Conservation (phyloP, 2,329 filamentous ascomycete genomes). For the Nothopassalora personata region DNA sequence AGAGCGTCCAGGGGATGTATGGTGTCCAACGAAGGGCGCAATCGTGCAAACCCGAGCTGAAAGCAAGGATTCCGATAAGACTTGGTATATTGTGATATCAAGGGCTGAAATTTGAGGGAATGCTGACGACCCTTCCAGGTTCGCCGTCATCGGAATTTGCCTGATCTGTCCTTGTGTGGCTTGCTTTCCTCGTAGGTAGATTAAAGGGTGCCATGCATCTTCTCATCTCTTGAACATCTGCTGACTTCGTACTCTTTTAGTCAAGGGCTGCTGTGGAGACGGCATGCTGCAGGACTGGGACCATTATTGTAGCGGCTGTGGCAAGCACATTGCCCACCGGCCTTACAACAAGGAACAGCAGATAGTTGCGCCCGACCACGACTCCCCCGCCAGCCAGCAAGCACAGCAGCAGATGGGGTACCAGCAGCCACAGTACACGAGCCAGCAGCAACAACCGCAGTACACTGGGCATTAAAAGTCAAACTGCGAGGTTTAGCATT, state of each 20-base stretch:
- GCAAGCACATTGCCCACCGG: constrained; percentile 12
- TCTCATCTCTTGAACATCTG: too few relatives aligned
- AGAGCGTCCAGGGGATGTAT: constrained; percentile 7
- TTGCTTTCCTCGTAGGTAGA: neutral
- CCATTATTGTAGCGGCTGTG: constrained; percentile 13
- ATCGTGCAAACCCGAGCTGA: constrained; percentile 6
- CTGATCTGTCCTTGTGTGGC: constrained; percentile 10
- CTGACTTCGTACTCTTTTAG: too few relatives aligned
- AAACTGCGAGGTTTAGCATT: neutral
- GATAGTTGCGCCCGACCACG: constrained; percentile 7
- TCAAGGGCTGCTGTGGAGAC: constrained; percentile 12
- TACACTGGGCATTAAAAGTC: neutral
- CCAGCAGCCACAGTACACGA: constrained; percentile 5
- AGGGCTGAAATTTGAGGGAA: neutral
- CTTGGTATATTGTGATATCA: neutral
- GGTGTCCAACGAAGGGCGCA: constrained; percentile 3
- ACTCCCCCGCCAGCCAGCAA: neutral
- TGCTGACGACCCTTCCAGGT: neutral
- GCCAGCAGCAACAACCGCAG: constrained; percentile 1
- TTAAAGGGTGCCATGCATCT: too few relatives aligned
- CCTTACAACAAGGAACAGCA: constrained; percentile 10
- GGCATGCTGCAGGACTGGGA: constrained; percentile 14
- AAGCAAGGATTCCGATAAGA: constrained; percentile 12
- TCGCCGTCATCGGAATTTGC: constrained; percentile 3
- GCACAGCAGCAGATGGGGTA: neutral